These are phyloP conservation scores for Ascosphaera pollenicola DNA, from an alignment of 2,329 filamentous ascomycete species.

Conservation along the genomic window DNA sequence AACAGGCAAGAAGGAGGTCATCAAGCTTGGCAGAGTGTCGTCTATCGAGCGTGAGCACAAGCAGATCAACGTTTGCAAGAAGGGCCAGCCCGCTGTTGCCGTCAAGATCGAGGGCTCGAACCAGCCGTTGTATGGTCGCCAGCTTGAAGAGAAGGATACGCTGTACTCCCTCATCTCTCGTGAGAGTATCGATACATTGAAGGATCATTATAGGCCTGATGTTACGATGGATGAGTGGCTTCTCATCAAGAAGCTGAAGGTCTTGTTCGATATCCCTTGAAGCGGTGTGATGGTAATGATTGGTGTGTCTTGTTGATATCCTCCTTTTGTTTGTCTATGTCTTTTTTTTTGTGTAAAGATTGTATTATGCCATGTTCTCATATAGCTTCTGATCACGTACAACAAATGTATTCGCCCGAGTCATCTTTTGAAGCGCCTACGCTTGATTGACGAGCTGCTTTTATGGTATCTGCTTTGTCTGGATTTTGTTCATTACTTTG, in stretches of 20 bases:
- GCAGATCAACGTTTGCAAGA: slow-evolving; percentile 75
- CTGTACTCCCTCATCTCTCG: slow-evolving; percentile 79
- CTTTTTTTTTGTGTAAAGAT: background rate
- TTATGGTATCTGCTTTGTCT: too few relatives aligned
- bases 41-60: slow-evolving; percentile 98
- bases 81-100: slow-evolving; percentile 89
- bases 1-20: slow-evolving; percentile 63
- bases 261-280: slow-evolving; percentile 69
- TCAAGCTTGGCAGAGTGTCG: slow-evolving; percentile 79
- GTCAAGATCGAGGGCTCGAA: slow-evolving; percentile 91
- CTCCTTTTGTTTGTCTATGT: background rate
- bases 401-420: background rate
- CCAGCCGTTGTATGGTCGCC: slow-evolving; percentile 84
- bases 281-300: slow-evolving; percentile 1
- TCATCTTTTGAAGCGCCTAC: too few relatives aligned
- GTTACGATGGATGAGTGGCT: slow-evolving; percentile 86
- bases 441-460: too few relatives aligned
- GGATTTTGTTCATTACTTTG: too few relatives aligned
- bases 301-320: slow-evolving; percentile 1
- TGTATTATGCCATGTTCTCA: slow-evolving; percentile 1
- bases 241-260: slow-evolving; percentile 88
- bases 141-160: slow-evolving; percentile 74
- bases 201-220: slow-evolving; percentile 81
- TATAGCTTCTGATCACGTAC: too few relatives aligned
- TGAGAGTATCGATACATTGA: slow-evolving; percentile 77